Base-by-base conservation (phyloP, 2,329 filamentous ascomycete genomes). In the Dactylonectria estremocensis region DNA sequence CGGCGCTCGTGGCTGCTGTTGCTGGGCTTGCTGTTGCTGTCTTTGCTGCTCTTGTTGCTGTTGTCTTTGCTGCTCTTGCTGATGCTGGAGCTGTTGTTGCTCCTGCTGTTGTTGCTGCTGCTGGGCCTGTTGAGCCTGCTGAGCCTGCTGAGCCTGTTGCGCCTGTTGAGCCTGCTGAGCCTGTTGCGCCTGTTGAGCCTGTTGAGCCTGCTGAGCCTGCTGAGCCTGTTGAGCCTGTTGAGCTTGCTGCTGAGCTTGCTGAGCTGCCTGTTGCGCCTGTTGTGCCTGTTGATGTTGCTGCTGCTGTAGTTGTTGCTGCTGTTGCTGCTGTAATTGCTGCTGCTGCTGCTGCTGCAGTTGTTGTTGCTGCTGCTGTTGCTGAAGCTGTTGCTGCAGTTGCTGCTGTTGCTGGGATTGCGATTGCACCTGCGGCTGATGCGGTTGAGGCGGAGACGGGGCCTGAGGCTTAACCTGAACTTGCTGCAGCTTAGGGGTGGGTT, bases 381-480 rank as follows among this genome's bases (percentile, higher is more conserved):
- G 74, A 11, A 75, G 74, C 4, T 73, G 73, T 35, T 74, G 76
- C 14, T 75, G 72, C 28, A 73, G 71, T 31, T 74, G 72, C 11
- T 67, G 67, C 16, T 75, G 75, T 31, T 70, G 70, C 33, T 77
- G 77, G 6, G 61, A 54, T 3, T 66, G 62, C 7, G 69, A 64
- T 3, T 79, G 46, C 24, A 52, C 49, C 49, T 52, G 49, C 9
- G 78, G 70, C 28, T 79, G 77, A 20, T 76, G 77, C 35, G 74
- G 73, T 11, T 79, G 75, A 28, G 78, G 73, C 31, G 79, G 78
- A 18, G 80, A 78, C 52, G 77, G 79, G 2, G 74, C 76, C 48
- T 77, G 72, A 5, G 72, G 73, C 37, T 79, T 79, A 46, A 78
- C 76, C 59, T 80, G 80, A 50, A 77, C 73, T 58, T 80, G 79